Conservation (phyloP, 176 grass and related monocot species). For the Coix lacrymajobi region DNA sequence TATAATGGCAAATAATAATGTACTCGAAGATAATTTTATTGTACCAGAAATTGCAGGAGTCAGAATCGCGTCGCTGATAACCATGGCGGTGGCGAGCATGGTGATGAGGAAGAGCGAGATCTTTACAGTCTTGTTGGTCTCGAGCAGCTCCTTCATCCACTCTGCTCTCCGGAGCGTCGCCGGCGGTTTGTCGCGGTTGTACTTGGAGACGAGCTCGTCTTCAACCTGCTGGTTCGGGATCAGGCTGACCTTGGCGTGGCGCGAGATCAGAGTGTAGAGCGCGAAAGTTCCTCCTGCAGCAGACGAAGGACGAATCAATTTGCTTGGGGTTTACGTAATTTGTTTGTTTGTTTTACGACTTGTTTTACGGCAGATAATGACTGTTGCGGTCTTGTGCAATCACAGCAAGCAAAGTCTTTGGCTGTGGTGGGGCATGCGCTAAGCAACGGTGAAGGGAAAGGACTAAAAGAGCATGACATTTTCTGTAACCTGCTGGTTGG, state of each 20-base stretch:
- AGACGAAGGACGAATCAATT: neutral
- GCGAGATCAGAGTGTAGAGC: conserved; percentile 48
- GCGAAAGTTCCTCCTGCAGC: conserved; percentile 45
- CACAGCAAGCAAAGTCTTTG: neutral
- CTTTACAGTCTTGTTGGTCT: conserved; percentile 2
- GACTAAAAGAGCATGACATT: neutral
- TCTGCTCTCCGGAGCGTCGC: neutral
- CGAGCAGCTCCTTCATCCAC: conserved; percentile 40
- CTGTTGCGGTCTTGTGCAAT: neutral
- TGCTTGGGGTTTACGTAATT: neutral
- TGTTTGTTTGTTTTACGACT: neutral
- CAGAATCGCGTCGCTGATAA: conserved; percentile 52
- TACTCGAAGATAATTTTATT: neutral
- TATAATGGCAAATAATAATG: neutral
- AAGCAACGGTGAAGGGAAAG: neutral
- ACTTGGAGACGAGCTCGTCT: conserved; percentile 42
- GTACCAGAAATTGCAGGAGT: conserved; percentile 55
- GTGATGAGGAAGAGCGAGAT: conserved; percentile 36
- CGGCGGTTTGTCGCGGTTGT: neutral
- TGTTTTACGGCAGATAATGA: neutral
- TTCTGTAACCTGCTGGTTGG: neutral
- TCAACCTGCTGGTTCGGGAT: conserved; percentile 49
- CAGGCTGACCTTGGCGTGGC: conserved; percentile 35
- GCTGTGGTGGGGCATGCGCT: neutral
- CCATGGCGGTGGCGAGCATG: conserved; percentile 56